Base-by-base conservation (phyloP, 2,329 filamentous ascomycete genomes). In the Cladophialophora chaetospira region DNA sequence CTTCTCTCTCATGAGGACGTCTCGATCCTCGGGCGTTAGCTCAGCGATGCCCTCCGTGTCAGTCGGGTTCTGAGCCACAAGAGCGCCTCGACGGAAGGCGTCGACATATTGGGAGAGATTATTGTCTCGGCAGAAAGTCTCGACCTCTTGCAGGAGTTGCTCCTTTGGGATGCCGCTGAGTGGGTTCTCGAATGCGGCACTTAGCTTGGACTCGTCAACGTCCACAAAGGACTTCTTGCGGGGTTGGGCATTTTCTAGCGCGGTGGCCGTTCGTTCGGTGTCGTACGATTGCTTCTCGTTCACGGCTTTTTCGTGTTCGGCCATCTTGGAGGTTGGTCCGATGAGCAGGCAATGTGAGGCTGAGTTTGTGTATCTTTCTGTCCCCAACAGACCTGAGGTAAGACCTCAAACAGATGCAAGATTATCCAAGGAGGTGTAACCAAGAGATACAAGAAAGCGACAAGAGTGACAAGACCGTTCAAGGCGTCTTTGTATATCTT, bases 81-180 rank as follows among this genome's bases (percentile, higher is more conserved):
- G 63, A 10, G 80, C 80, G 6, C 79, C 78, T 61, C 81, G 81
- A 26, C 75, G 74, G 55, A 83, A 80, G 19, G 64, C 69, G 3
- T 79, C 77, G 9, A 79, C 66, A 17, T 80, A 71, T 19, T 80
- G 74, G 31, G 73, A 72, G 2, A 84, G 70, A 6, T 74, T 75
- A 47, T 77, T 75, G n/a, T 78, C 69, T 3, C 67, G 60, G 40
- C 79, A 82, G 66, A 85, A 87, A 0, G 71, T 67, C 40, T 81
- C 75, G 2, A 86, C 83, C 58, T 83, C 75, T 17, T 71, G 68
- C 35, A 86, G 68, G 11, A 87, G 76, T 50, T 79, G 70, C 1
- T 79, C 73, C 25, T 77, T 75, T 1, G 79, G 74, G 5, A 86
- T 75, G 0, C 77, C 80, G 1, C 73, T 77, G 2, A 87, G 72